These are phyloP conservation scores for Hypoxylon lienhwacheense DNA, from an alignment of 495 filamentous ascomycete species.

Conservation along the genomic window DNA sequence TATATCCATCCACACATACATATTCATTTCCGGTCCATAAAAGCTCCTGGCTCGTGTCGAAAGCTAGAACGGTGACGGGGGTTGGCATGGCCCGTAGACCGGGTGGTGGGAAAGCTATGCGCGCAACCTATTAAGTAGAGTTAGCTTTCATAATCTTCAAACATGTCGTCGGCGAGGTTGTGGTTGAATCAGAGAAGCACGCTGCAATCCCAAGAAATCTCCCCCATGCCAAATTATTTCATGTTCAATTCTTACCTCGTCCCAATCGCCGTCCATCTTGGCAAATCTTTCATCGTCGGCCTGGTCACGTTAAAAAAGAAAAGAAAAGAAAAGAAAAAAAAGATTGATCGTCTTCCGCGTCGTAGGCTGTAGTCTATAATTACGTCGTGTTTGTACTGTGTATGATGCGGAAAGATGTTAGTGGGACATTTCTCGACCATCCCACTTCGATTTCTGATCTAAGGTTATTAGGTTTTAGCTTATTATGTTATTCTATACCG, in stretches of 20 bases:
- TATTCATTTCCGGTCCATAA: slow-evolving; percentile 90
- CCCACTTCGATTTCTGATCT: slow-evolving; percentile 14
- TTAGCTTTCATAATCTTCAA: slow-evolving; percentile 8
- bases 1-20: no score
- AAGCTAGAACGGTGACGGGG: slow-evolving; percentile 73
- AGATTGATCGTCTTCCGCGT: slow-evolving; percentile 1
- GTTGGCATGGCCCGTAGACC: slow-evolving; percentile 62
- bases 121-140: slow-evolving; percentile 58
- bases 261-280: slow-evolving; percentile 64
- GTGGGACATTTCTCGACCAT: slow-evolving; percentile 1
- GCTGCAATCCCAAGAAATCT: no score
- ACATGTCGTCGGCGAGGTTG: no score
- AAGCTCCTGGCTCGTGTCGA: slow-evolving; percentile 85
- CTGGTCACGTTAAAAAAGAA: slow-evolving; percentile 13
- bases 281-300: slow-evolving; percentile 33
- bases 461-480: neutral
- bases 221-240: neutral
- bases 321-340: no score
- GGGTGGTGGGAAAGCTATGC: slow-evolving; percentile 69
- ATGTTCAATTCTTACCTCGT: slow-evolving; percentile 52
- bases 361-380: neutral
- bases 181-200: no score
- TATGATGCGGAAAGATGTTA: slow-evolving; percentile 9
- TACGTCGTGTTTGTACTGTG: slow-evolving; percentile 11
- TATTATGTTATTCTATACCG: neutral